These are phyloP conservation scores for Tetrapisispora namnaoensis DNA, from an alignment of 805 yeast species.

Conservation along the genomic window DNA sequence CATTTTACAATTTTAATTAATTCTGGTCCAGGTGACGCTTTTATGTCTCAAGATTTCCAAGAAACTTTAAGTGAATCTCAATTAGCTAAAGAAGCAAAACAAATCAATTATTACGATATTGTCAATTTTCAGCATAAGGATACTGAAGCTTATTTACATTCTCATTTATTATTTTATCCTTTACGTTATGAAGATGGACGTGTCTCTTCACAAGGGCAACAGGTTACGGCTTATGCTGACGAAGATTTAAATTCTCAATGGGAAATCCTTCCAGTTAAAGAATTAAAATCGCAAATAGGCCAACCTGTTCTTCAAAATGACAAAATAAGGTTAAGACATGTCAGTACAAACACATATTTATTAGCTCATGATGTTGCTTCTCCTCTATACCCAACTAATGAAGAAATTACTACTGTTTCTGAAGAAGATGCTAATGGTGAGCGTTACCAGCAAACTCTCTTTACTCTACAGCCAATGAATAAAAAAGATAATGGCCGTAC, in stretches of 20 bases:
- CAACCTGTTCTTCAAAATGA: slow-evolving; percentile 62
- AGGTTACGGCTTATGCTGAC: slow-evolving; percentile 58
- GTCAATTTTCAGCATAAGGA: slow-evolving; percentile 74
- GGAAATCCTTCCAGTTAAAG: slow-evolving; percentile 65
- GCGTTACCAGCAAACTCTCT: slow-evolving; percentile 64
- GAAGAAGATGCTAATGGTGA: slow-evolving; percentile 47
- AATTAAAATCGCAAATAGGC: slow-evolving; percentile 32
- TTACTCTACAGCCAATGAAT: slow-evolving; percentile 55
- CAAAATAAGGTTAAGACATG: slow-evolving; percentile 68
- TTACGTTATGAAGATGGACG: slow-evolving; percentile 94
- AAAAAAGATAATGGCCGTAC: slow-evolving; percentile 39
- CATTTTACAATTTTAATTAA: slow-evolving; percentile 74
- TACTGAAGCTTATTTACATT: slow-evolving; percentile 72
- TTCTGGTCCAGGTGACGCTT: slow-evolving; percentile 93
- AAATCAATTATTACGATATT: slow-evolving; percentile 64
- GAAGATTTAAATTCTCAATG: slow-evolving; percentile 67
- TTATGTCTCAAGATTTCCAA: slow-evolving; percentile 94
- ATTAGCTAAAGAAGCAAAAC: slow-evolving; percentile 58
- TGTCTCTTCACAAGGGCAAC: slow-evolving; percentile 88
- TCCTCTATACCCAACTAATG: slow-evolving; percentile 83
- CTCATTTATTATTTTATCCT: slow-evolving; percentile 70
- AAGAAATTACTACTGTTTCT: slow-evolving; percentile 74
- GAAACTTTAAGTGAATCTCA: slow-evolving; percentile 82
- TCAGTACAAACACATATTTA: slow-evolving; percentile 66
- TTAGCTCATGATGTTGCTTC: slow-evolving; percentile 95